A percentile compares a stretch with the other conserved stretches of the same genome.
phyloP scores from a whole-genome alignment of 2,329 filamentous ascomycete genomes.

The Westerdykella aurantiaca region DNA sequence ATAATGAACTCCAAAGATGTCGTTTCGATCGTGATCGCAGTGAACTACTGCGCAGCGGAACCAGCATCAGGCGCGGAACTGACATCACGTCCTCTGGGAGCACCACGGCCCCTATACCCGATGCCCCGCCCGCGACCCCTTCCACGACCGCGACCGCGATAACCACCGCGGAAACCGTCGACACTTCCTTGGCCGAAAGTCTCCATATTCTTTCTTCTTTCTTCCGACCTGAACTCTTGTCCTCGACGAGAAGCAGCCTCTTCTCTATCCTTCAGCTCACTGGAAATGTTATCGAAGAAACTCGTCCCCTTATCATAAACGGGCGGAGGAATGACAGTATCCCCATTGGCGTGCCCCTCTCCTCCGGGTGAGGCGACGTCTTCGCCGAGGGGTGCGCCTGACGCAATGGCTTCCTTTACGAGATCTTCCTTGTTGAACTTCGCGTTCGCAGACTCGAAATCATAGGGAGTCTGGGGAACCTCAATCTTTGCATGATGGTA shows the following conservation, averaged over 20 bases:
- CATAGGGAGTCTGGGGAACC: slow-evolving; percentile 84
- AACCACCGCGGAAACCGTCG: slow-evolving; percentile 72
- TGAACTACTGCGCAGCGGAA: too few species aligned
- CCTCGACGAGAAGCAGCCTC: slow-evolving; percentile 62
- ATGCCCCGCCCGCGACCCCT: slow-evolving; percentile 54
- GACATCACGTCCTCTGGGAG: slow-evolving; percentile 19
- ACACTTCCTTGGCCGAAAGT: slow-evolving; percentile 97
- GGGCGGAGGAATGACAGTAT: slow-evolving; percentile 43
- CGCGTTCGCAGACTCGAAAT: slow-evolving; percentile 80
- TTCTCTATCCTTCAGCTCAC: slow-evolving; percentile 82
- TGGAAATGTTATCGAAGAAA: slow-evolving; percentile 98
- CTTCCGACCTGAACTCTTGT: slow-evolving; percentile 83
- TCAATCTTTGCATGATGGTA: slow-evolving; percentile 63
- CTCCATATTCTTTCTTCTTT: slow-evolving; percentile 93
- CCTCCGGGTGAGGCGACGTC: slow-evolving; percentile 24
- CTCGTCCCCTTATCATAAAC: slow-evolving; percentile 83
- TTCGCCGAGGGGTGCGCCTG: slow-evolving; percentile 62
- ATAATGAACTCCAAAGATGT: too few species aligned
- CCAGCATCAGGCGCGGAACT: too few species aligned
- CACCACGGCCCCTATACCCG: slow-evolving; percentile 44
- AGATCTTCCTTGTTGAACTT: slow-evolving; percentile 87
- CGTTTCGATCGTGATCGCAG: too few species aligned
- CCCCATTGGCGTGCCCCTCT: slow-evolving; percentile 34
- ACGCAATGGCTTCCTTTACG: slow-evolving; percentile 80
- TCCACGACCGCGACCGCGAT: slow-evolving; percentile 72